Conservation (phyloP, 2,329 filamentous ascomycete genomes). For the Chrysoporthe puriensis region DNA sequence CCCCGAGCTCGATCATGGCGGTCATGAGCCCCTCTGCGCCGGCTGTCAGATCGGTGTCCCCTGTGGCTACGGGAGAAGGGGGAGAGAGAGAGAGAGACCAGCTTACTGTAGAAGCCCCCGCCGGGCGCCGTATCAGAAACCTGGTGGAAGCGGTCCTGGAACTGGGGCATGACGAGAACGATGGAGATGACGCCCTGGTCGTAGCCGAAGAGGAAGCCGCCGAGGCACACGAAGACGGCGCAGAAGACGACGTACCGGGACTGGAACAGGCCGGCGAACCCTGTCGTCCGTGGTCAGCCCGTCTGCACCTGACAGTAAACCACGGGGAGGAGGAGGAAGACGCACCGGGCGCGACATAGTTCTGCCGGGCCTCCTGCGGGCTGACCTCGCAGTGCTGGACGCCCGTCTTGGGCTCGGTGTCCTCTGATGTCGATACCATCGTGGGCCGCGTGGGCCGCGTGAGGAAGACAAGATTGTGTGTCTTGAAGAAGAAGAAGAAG, state of each 20-base stretch:
- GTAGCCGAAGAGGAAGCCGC: constrained; percentile 26
- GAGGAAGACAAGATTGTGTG: too few species aligned
- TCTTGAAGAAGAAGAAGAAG: too few species aligned
- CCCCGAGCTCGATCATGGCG: constrained; percentile 57
- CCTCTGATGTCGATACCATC: not conserved
- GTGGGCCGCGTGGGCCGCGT: too few species aligned
- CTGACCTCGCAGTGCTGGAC: not conserved
- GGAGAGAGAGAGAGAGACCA: too few species aligned
- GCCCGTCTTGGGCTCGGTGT: not conserved
- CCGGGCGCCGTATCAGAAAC: constrained; percentile 41
- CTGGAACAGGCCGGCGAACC: not conserved
- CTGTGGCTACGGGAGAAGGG: too few species aligned
- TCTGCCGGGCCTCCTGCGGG: not conserved
- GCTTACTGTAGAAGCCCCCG: constrained; percentile 44
- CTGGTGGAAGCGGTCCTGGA: constrained; percentile 39
- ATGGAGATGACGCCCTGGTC: constrained; percentile 46
- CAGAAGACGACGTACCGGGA: constrained; percentile 7
- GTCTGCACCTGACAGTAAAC: not conserved
- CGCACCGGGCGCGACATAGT: not conserved
- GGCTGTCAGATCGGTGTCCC: too few species aligned
- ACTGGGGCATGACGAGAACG: constrained; percentile 43
- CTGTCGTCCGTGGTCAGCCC: not conserved
- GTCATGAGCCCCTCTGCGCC: constrained; percentile 39
- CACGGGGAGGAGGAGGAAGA: not conserved
- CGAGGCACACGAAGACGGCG: constrained; percentile 17